These are phyloP conservation scores for Gaeumannomyces tritici DNA, from an alignment of 2,329 filamentous ascomycete species.

Conservation along the genomic window DNA sequence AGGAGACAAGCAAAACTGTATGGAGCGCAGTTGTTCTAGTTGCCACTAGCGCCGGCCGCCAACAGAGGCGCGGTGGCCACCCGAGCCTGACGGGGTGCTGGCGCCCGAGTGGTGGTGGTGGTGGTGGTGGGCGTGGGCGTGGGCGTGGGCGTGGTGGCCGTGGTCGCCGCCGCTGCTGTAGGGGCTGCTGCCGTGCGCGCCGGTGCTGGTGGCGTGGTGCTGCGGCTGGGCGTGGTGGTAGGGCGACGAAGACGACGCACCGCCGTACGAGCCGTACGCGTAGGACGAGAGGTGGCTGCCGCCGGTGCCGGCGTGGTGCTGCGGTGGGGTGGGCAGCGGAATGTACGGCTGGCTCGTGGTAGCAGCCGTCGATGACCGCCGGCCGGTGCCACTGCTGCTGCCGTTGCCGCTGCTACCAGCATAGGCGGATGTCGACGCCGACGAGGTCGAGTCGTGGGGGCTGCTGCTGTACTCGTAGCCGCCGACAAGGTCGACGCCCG, in stretches of 20 bases:
- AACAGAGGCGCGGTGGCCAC: neutral
- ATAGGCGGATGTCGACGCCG: neutral
- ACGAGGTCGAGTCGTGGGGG: neutral
- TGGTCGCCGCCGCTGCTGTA: too few species aligned
- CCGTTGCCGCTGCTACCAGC: neutral
- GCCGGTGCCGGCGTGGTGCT: neutral
- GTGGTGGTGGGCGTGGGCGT: neutral
- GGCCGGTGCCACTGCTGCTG: neutral
- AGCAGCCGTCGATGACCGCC: neutral
- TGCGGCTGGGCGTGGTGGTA: too few species aligned
- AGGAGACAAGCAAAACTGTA: neutral
- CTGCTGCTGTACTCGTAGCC: neutral
- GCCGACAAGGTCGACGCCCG: neutral
- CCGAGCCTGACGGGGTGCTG: neutral
- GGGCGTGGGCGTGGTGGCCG: too few species aligned
- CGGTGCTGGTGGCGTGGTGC: too few species aligned
- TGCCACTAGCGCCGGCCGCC: neutral
- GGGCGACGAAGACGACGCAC: too few species aligned
- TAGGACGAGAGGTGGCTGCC: too few species aligned
- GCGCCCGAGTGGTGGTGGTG: neutral
- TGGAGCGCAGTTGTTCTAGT: neutral
- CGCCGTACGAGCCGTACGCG: too few species aligned
- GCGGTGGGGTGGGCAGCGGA: neutral
- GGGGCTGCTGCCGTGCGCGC: too few species aligned
- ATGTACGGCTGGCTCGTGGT: neutral